These are phyloP conservation scores for Allantophomopsis lycopodina DNA, from an alignment of 2,329 filamentous ascomycete species.

Conservation along the genomic window DNA sequence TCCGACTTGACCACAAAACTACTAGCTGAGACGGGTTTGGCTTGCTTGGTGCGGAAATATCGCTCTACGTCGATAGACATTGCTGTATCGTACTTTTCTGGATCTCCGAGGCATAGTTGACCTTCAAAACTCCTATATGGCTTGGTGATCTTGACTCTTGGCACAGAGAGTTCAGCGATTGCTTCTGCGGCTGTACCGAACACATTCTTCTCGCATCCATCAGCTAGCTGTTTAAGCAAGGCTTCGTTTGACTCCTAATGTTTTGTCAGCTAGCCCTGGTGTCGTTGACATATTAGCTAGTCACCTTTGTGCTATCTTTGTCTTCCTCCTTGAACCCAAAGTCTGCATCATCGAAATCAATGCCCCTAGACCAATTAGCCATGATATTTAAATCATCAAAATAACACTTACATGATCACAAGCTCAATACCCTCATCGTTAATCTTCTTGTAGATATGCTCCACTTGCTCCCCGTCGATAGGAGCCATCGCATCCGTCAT, in stretches of 20 bases:
- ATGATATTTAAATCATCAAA: slow-evolving; percentile 10
- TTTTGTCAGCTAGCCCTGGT: slow-evolving; percentile 7
- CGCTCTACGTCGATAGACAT: slow-evolving; percentile 78
- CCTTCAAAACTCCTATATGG: slow-evolving; percentile 74
- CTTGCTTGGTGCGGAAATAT: slow-evolving; percentile 75
- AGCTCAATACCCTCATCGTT: slow-evolving; percentile 67
- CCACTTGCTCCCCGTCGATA: slow-evolving; percentile 60
- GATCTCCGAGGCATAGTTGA: slow-evolving; percentile 65
- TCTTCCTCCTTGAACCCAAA: slow-evolving; percentile 88
- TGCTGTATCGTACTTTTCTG: slow-evolving; percentile 57
- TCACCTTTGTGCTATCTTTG: slow-evolving; percentile 58
- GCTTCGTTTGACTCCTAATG: slow-evolving; percentile 56
- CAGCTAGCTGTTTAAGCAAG: slow-evolving; percentile 48
- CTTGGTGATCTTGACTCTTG: slow-evolving; percentile 61
- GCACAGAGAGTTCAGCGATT: slow-evolving; percentile 64
- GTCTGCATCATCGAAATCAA: slow-evolving; percentile 86
- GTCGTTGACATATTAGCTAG: background rate
- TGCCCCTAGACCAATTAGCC: slow-evolving; percentile 39
- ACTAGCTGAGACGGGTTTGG: slow-evolving; percentile 61
- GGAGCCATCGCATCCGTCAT: slow-evolving; percentile 68
- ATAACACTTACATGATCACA: slow-evolving; percentile 52
- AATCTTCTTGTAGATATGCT: slow-evolving; percentile 59
- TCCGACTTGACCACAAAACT: slow-evolving; percentile 46
- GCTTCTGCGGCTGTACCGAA: slow-evolving; percentile 83
- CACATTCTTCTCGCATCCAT: slow-evolving; percentile 51